Evolutionary conservation across 805 yeast genomes (phyloP).

Genomic region (Yamadazyma ubonensis): DNA sequence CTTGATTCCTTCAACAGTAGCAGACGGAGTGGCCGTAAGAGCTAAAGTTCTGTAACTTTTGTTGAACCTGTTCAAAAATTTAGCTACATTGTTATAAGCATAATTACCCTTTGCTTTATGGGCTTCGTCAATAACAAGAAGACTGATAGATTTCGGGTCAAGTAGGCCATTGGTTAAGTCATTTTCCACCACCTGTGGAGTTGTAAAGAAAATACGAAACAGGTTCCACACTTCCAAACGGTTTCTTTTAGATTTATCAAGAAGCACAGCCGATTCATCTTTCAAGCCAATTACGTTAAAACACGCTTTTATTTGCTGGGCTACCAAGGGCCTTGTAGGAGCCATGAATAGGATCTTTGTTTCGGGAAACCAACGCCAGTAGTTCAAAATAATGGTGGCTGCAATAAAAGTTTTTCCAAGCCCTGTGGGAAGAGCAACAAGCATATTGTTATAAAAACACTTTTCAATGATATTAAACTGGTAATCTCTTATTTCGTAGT

Average conservation of each 20-base stretch:
- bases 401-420: constrained; percentile 97
- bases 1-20: constrained; percentile 85
- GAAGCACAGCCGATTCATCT: constrained; percentile 71
- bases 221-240: constrained; percentile 76
- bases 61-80: constrained; percentile 54
- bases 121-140: constrained; percentile 91
- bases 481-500: constrained; percentile 80
- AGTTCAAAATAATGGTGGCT: constrained; percentile 88
- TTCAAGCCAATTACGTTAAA: constrained; percentile 80
- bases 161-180: constrained; percentile 75
- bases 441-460: constrained; percentile 68
- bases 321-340: constrained; percentile 93
- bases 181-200: constrained; percentile 95
- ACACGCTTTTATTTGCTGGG: constrained; percentile 95
- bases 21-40: constrained; percentile 93
- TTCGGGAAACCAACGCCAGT: constrained; percentile 74
- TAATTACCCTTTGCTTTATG: constrained; percentile 91
- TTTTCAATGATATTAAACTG: constrained; percentile 76
- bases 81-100: constrained; percentile 82
- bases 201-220: constrained; percentile 83
- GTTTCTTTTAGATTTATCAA: constrained; percentile 56
- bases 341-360: constrained; percentile 92
- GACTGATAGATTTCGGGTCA: constrained; percentile 70
- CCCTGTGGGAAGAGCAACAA: constrained; percentile 96
- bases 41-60: constrained; percentile 72